These are phyloP conservation scores for Kalaharituber pfeilii DNA, from an alignment of 2,329 filamentous ascomycete species.

Conservation along the genomic window DNA sequence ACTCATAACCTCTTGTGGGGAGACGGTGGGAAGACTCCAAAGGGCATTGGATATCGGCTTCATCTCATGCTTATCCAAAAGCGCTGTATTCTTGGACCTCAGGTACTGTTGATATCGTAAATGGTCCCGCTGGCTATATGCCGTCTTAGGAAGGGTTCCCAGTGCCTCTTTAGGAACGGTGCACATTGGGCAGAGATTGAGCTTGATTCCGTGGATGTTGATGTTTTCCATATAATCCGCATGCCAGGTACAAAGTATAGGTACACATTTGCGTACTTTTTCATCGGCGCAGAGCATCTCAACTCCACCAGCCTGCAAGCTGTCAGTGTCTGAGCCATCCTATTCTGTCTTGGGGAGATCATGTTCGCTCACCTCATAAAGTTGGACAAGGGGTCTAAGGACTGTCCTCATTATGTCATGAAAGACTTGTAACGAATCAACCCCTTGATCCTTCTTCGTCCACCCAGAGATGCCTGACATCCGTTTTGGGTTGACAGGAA, in stretches of 20 bases:
- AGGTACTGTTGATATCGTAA: neutral
- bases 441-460: neutral
- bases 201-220: neutral
- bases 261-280: neutral
- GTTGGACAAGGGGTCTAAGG: neutral
- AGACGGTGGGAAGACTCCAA: neutral
- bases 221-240: conserved; percentile 3
- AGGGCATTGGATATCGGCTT: neutral
- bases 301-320: neutral
- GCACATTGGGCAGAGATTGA: neutral
- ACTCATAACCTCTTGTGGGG: neutral
- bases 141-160: neutral
- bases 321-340: too few relatives aligned
- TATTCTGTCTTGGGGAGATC: too few relatives aligned
- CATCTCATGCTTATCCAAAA: neutral
- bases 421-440: neutral
- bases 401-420: neutral
- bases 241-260: conserved; percentile 1
- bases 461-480: too few relatives aligned
- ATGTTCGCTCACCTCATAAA: too few relatives aligned
- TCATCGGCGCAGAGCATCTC: neutral
- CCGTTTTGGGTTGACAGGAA: too few relatives aligned
- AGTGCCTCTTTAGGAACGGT: neutral
- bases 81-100: neutral
- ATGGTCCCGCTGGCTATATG: neutral